Percentiles rank a stretch among this genome's conserved stretches.
These are phyloP conservation scores for Aspergillus niger DNA, from an alignment of 2,329 filamentous ascomycete species.

Conservation along the genomic window DNA sequence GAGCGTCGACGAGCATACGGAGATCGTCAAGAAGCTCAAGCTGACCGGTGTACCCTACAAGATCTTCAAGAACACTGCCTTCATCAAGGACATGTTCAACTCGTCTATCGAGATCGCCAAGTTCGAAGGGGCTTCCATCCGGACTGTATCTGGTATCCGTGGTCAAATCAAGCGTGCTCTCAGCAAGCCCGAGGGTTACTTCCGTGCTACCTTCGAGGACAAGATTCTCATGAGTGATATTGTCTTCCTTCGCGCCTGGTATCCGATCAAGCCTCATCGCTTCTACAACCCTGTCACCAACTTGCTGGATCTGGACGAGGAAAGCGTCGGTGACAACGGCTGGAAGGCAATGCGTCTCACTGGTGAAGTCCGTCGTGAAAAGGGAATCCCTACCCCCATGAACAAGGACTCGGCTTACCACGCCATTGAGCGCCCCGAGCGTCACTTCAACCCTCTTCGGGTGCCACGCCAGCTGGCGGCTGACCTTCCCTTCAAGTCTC, in stretches of 20 bases:
- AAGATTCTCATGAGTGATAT: constrained; percentile 97
- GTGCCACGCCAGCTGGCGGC: constrained; percentile 62
- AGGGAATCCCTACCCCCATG: constrained; percentile 74
- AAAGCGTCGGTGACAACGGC: constrained; percentile 36
- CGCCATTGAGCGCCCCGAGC: constrained; percentile 57
- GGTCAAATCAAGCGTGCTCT: constrained; percentile 97
- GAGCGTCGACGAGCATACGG: constrained; percentile 90
- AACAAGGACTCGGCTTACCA: constrained; percentile 85
- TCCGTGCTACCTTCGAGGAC: constrained; percentile 97
- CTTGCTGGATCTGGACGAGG: constrained; percentile 64
- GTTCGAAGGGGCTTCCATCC: constrained; percentile 93
- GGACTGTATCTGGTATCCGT: constrained; percentile 91
- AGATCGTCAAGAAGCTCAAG: constrained; percentile 99
- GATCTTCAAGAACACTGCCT: constrained; percentile 98
- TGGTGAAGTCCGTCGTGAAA: constrained; percentile 79
- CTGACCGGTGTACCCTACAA: constrained; percentile 92
- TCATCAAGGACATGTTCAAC: constrained; percentile 98
- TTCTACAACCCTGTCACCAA: constrained; percentile 98
- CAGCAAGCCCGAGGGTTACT: constrained; percentile 89
- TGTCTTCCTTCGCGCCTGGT: constrained; percentile 95
- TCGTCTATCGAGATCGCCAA: constrained; percentile 92
- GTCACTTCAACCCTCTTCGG: constrained; percentile 72
- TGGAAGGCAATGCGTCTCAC: constrained; percentile 96
- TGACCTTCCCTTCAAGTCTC: constrained; percentile 86
- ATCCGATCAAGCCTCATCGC: constrained; percentile 87